Evolutionary conservation across 345 rosid genomes (phyloP).

Genomic region (Rhodamnia argentea): DNA sequence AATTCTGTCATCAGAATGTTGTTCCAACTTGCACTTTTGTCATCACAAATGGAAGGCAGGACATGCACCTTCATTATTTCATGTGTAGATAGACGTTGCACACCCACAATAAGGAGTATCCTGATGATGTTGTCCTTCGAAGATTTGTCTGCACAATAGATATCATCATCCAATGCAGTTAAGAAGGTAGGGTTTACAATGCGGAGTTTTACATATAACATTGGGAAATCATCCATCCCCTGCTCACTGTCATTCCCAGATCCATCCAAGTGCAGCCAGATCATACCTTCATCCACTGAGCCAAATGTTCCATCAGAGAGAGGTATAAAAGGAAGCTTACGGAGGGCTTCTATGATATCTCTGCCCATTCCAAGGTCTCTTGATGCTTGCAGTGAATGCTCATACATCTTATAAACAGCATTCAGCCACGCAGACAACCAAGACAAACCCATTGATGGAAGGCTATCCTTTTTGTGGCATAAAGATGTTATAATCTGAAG

Average conservation of each 20-base stretch:
- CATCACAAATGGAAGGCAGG: conserved; percentile 55
- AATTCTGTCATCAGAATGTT: conserved; percentile 54
- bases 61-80: conserved; percentile 70
- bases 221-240: conserved; percentile 60
- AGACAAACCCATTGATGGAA: conserved; percentile 49
- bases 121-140: conserved; percentile 30
- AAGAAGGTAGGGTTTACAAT: conserved; percentile 54
- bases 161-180: conserved; percentile 28
- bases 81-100: conserved; percentile 78
- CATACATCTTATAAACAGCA: conserved; percentile 31
- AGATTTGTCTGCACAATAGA: conserved; percentile 11
- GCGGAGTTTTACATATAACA: conserved; percentile 60
- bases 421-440: conserved; percentile 77
- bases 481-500: conserved; percentile 47
- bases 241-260: conserved; percentile 32
- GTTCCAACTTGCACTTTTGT: conserved; percentile 8
- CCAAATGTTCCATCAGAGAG: conserved; percentile 70
- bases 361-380: conserved; percentile 18
- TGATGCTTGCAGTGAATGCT: conserved; percentile 29
- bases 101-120: conserved; percentile 66
- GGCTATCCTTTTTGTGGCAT: conserved; percentile 40
- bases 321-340: conserved; percentile 60
- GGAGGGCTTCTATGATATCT: conserved; percentile 36
- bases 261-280: conserved; percentile 75
- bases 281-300: conserved; percentile 56